phyloP scores from a whole-genome alignment of 768 basidiomycete species.

The Suillus alpinus region DNA sequence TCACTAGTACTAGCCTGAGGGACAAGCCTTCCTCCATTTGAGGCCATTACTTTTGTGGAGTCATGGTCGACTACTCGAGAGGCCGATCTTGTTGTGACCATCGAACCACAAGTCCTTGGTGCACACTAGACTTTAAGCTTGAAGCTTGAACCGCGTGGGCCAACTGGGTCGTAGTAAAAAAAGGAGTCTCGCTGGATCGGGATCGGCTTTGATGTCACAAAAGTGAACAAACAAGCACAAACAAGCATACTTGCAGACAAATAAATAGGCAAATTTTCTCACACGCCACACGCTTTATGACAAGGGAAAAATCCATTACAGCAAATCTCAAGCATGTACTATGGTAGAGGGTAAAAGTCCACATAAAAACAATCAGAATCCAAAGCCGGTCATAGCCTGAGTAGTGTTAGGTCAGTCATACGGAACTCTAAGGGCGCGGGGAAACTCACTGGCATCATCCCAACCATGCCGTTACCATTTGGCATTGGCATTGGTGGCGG shows the following conservation, averaged over 20 bases:
- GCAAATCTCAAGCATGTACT: conserved; percentile 19
- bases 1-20: background rate
- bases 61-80: background rate
- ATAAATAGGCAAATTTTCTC: background rate
- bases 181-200: background rate
- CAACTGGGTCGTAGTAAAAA: background rate
- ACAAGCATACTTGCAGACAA: background rate
- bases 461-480: conserved; percentile 50
- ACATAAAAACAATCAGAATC: conserved; percentile 31
- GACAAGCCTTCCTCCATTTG: background rate
- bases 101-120: background rate
- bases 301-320: conserved; percentile 22
- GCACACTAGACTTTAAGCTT: background rate
- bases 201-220: background rate
- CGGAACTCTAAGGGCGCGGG: background rate
- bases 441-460: conserved; percentile 62
- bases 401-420: conserved; percentile 9
- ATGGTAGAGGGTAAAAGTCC: conserved; percentile 20
- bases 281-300: background rate
- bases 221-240: background rate
- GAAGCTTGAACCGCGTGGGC: background rate
- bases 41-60: background rate
- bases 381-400: conserved; percentile 68
- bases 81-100: background rate
- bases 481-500: conserved; percentile 55